phyloP scores from a whole-genome alignment of 768 basidiomycete species.

The Calocera cornea region DNA sequence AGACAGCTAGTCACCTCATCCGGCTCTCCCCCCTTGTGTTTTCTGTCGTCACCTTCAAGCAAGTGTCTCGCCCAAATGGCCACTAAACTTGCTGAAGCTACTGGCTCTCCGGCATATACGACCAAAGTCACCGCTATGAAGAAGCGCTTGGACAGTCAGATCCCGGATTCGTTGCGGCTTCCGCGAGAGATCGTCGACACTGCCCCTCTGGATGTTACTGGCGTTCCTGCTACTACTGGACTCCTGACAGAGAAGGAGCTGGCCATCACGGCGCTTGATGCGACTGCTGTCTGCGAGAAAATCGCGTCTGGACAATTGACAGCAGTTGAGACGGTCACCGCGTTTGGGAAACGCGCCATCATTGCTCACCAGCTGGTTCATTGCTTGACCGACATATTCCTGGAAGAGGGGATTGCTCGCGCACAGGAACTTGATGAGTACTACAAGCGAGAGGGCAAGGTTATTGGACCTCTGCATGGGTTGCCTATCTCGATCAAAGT shows the following conservation, averaged over 20 bases:
- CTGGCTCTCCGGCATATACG: neutral
- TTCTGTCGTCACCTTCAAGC: neutral
- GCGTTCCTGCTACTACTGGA: conserved; percentile 24
- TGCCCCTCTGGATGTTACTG: conserved; percentile 21
- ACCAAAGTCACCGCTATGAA: neutral
- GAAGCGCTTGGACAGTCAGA: neutral
- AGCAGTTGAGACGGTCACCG: conserved; percentile 3
- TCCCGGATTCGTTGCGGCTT: neutral
- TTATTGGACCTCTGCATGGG: conserved; percentile 5
- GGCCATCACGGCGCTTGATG: conserved; percentile 20
- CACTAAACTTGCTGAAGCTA: neutral
- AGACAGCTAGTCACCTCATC: no score
- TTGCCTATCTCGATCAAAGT: conserved; percentile 5
- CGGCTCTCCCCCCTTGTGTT: neutral
- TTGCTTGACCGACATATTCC: conserved; percentile 3
- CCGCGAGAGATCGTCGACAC: neutral
- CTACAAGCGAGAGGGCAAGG: neutral
- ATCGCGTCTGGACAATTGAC: conserved; percentile 1
- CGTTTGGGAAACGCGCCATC: conserved; percentile 5
- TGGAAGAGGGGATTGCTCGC: conserved; percentile 2
- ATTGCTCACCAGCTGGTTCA: conserved; percentile 5
- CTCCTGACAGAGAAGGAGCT: conserved; percentile 25
- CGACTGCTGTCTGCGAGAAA: neutral
- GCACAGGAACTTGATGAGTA: conserved; percentile 4
- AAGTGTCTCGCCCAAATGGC: neutral